phyloP scores from a whole-genome alignment of 2,329 filamentous ascomycete genomes.

The Torrubiellomyces zombiae region DNA sequence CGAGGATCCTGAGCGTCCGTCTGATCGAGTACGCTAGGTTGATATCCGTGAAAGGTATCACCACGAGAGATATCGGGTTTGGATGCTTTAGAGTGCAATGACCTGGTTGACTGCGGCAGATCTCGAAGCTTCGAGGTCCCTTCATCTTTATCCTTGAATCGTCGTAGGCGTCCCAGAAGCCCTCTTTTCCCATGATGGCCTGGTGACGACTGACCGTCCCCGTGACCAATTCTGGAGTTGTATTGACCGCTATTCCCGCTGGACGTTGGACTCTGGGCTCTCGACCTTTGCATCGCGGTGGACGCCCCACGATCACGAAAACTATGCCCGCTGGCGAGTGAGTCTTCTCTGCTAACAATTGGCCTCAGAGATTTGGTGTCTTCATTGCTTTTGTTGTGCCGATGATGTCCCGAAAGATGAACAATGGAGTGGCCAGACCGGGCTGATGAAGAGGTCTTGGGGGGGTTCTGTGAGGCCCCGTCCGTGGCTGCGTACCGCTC shows the following conservation, averaged over 20 bases:
- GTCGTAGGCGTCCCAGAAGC: constrained; percentile 31
- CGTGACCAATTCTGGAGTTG: constrained; percentile 29
- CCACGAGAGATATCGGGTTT: constrained; percentile 26
- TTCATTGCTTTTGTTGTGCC: constrained; percentile 56
- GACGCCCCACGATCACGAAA: constrained; percentile 36
- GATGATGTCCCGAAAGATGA: constrained; percentile 48
- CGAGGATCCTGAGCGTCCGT: constrained; percentile 15
- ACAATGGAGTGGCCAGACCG: constrained; percentile 43
- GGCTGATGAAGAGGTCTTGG: constrained; percentile 46
- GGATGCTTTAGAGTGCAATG: constrained; percentile 33
- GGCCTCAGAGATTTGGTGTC: constrained; percentile 51
- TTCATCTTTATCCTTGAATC: constrained; percentile 40
- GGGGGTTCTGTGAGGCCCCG: constrained; percentile 26
- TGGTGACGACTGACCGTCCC: constrained; percentile 43
- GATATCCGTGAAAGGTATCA: constrained; percentile 18
- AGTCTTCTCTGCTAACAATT: constrained; percentile 59
- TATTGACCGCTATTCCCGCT: constrained; percentile 46
- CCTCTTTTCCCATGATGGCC: constrained; percentile 33
- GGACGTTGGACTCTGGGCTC: constrained; percentile 69
- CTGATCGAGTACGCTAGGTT: constrained; percentile 12
- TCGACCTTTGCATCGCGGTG: constrained; percentile 29
- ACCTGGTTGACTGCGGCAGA: constrained; percentile 34
- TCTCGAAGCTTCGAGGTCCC: constrained; percentile 26
- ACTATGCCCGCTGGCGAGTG: constrained; percentile 22
- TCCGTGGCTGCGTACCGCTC: constrained; percentile 44